These are phyloP conservation scores for Dactylellina sp. DNA, from an alignment of 2,329 filamentous ascomycete genomes.

Conservation along the genomic window DNA sequence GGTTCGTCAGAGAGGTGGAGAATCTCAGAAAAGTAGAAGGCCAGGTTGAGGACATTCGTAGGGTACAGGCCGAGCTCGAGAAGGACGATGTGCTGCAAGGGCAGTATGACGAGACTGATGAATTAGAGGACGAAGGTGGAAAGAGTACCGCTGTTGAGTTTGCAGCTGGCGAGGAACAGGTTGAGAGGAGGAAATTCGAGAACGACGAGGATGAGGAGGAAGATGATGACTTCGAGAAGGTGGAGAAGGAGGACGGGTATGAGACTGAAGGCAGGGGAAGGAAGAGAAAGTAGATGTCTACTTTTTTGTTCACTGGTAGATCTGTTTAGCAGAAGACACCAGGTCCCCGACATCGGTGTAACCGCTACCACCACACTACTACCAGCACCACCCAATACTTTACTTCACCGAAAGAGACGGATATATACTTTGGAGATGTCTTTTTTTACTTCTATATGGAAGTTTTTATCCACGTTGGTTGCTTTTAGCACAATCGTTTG, in stretches of 20 bases:
- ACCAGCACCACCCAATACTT: too few relatives aligned
- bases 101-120: slow-evolving; percentile 64
- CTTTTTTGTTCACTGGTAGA: neutral
- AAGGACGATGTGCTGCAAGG: slow-evolving; percentile 65
- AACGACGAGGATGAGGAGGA: slow-evolving; percentile 63
- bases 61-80: slow-evolving; percentile 61
- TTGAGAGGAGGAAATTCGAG: slow-evolving; percentile 61
- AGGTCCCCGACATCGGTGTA: too few relatives aligned
- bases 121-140: slow-evolving; percentile 66
- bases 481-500: too few relatives aligned
- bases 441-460: too few relatives aligned
- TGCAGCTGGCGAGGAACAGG: slow-evolving; percentile 61
- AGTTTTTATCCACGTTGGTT: too few relatives aligned
- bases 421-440: too few relatives aligned
- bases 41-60: slow-evolving; percentile 58
- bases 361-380: too few relatives aligned
- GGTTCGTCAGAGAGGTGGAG: slow-evolving; percentile 77
- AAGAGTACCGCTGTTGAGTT: slow-evolving; percentile 64
- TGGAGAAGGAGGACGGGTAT: slow-evolving; percentile 54
- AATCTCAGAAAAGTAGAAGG: slow-evolving; percentile 67
- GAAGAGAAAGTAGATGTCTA: slow-evolving; percentile 44
- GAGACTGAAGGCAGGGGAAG: slow-evolving; percentile 45
- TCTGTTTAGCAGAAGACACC: too few relatives aligned
- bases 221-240: slow-evolving; percentile 65
- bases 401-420: too few relatives aligned